Evolutionary conservation across 441 rosid genomes (phyloP), one percentile per base, ranked within the genome.

Genomic region (Theobroma grandiflorum): DNA sequence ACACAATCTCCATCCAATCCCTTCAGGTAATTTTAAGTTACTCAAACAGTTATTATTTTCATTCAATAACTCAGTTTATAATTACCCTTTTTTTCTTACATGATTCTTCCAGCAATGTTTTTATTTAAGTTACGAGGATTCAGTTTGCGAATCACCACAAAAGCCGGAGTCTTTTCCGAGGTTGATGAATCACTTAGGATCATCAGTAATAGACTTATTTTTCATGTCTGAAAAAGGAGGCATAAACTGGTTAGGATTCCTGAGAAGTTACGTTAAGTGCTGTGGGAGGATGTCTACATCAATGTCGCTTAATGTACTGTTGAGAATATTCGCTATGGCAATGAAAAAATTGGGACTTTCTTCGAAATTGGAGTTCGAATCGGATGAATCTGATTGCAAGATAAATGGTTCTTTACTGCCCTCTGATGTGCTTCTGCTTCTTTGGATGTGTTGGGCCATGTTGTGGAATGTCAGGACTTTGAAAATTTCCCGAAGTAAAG

Each of bases 391-490:
- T 82, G 97, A 93, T 83, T 84, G 92, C 80, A 94, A 92, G 87
- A 87, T 91, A 15, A 83, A 80, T 40, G 98, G 99, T 40, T 84
- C 66, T 72, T 81, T 97, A 35, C 59, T 79, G 47, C 89, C 93
- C 0, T 14, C 20, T 3, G 94, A 93, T 75, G 84, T 91, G 80
- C 81, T 86, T 77, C 55, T 89, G 81, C 88, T 97, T 83, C 88
- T 94, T 3, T 91, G 89, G 91, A 68, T 90, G 84, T 92, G 95
- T 83, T 97, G 98, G 99, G 77, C 93, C 42, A 85, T 93, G 96
- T 82, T 81, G 31, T 95, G 94, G 93, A 88, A 87, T 80, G 83
- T 88, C n/a, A 90, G 83, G 75, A 76, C 64, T 74, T 67, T 38
- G 4, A 76, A 42, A 53, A 10, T 53, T 49, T 79, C 80, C 0